Base-by-base conservation (phyloP, 2,329 filamentous ascomycete species). In the Penicillium crustosum region DNA sequence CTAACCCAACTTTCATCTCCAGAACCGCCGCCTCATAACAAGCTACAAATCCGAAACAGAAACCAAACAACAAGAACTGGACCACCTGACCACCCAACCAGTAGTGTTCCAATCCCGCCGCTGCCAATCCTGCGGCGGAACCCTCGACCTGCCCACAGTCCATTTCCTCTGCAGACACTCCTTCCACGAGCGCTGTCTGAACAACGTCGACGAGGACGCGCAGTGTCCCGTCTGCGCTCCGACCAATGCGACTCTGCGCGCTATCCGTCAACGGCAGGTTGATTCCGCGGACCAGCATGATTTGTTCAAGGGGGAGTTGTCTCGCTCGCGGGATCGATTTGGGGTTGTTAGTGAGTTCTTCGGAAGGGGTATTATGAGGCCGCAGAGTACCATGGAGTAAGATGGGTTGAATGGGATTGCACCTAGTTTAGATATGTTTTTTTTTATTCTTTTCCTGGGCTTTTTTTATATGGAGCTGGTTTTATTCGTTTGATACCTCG, bases 81-180 rank as follows among this genome's bases (percentile, higher is more conserved):
- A 84, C 1, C 89, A 93, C 49, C 82, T 99, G 0, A 84, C 83
- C 8, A 83, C 83, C 9, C 93, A 95, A 70, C 93, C 94, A 0
- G 87, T 88, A 21, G 89, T 95, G 1, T 97, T 99, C 81, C 91
- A 95, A 73, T 88, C 92, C 0, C 93, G 92, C 35, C 85, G 94
- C 51, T 99, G 94, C 73, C 88, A 89, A 29, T 87, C 89, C 51
- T 99, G 94, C 73, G 86, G 86, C 17, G 84, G 86, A 38, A 82
- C 85, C 27, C 82, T 97, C 19, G 93, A 97, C 64, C 80, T 97
- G 13, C 94, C 94, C 0, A 90, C 88, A 0, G 93, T 99, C 48
- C 94, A 99, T 72, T 99, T 99, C 73, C 77, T 99, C 62, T 99
- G 94, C 79, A 96, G 96, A 74, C 94, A 99, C 74, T 93, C 89